Percentiles rank a stretch among this genome's conserved stretches.
Conservation (phyloP, 306 rosid genomes). For the Albizia julibrissin region DNA sequence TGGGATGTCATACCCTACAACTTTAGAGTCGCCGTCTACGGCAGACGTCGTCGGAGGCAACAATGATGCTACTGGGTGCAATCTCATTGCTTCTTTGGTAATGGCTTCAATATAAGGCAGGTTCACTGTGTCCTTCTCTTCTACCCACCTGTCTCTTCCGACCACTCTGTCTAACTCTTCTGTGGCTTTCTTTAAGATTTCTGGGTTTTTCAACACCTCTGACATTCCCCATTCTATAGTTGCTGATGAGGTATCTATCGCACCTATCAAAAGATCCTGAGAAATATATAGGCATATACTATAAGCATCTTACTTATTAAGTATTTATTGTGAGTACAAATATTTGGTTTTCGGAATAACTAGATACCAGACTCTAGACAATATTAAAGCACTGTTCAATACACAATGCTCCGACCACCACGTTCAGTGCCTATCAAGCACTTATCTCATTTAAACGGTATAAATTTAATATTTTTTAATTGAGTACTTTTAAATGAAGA, state of each 20-base stretch:
- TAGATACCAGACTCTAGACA: too few species aligned
- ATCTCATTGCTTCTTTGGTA: not conserved
- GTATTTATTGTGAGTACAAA: too few species aligned
- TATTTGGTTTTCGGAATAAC: too few species aligned
- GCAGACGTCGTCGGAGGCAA: not conserved
- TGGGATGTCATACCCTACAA: not conserved
- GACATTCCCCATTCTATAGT: not conserved
- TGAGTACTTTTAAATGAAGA: too few species aligned
- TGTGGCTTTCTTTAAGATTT: not conserved
- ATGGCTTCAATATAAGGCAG: not conserved
- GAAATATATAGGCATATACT: too few species aligned
- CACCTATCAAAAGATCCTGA: conserved; percentile 54
- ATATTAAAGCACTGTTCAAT: too few species aligned
- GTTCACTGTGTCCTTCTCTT: not conserved
- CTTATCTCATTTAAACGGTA: too few species aligned
- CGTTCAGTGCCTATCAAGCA: too few species aligned
- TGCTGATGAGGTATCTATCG: conserved; percentile 39
- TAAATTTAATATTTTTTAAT: too few species aligned
- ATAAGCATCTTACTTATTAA: too few species aligned
- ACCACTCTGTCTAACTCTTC: not conserved
- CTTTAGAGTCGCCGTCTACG: not conserved
- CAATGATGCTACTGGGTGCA: not conserved
- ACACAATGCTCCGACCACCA: too few species aligned
- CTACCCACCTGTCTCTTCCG: not conserved
- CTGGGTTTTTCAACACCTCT: not conserved